Evolutionary conservation across 139 green algal genomes (phyloP).

Genomic region (Coelastrella sp.): DNA sequence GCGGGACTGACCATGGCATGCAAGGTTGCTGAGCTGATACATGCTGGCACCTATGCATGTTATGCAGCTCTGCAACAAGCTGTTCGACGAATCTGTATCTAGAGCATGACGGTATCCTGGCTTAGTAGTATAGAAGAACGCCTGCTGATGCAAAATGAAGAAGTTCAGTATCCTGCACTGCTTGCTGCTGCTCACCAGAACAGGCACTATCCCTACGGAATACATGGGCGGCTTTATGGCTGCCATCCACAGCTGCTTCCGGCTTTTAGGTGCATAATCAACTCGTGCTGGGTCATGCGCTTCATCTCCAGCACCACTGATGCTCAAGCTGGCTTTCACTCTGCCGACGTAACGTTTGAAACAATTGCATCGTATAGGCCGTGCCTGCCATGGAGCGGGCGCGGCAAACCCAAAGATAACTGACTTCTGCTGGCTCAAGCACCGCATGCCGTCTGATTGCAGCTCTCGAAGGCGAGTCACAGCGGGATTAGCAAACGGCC

Average conservation of each 20-base stretch:
- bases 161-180: background rate
- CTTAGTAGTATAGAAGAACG: no score
- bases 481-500: no score
- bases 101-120: no score
- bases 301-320: background rate
- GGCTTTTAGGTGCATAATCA: slow-evolving; percentile 38
- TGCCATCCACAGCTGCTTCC: slow-evolving; percentile 78
- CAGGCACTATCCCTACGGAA: slow-evolving; percentile 88
- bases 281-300: background rate
- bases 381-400: background rate
- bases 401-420: background rate
- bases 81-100: no score
- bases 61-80: no score
- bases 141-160: no score
- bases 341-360: background rate
- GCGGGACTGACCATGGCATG: no score
- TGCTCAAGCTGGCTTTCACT: slow-evolving; percentile 7
- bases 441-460: background rate
- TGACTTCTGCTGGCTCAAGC: background rate
- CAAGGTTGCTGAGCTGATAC: no score
- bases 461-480: no score
- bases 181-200: slow-evolving; percentile 75
- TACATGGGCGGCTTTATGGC: slow-evolving; percentile 97
- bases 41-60: no score
- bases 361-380: slow-evolving; percentile 3